Evolutionary conservation across 108 stramenopile species (phyloP), one percentile per base, ranked within the genome.

Genomic region (Aurantiochytrium sp.): DNA sequence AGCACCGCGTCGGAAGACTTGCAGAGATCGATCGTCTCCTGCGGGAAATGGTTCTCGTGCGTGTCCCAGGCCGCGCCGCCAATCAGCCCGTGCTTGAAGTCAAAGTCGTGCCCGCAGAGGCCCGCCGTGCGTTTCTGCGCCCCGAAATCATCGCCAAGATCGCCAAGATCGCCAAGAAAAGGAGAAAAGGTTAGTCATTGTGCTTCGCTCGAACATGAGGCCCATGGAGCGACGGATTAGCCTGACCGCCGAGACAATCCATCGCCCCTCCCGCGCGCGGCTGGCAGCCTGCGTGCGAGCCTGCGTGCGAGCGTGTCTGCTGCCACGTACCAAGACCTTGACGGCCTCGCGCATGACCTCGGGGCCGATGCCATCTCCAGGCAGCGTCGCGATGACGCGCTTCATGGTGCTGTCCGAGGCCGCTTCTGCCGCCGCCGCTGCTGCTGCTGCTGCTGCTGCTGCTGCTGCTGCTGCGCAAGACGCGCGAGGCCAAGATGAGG

Each of bases 31-130:
- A 97, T 87, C 30, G 96, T 94, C 86, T 94, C 96, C 42, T 96
- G 95, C 8, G 98, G 98, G 87, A 97, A 99, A 24, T 97, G 97
- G 32, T 87, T 73, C 42, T 95, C 94, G 39, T 86, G 89, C 21
- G 93, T 96, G 89, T 99, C 98, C 89, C 98, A 96, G 68, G 98
- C 98, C 39, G 94, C 94, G 48, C 98, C 98, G 2, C 98, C 98
- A 89, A 99, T 98, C 55, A 98, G 93, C 3, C 97, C 97, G 86
- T 98, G 96, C 87, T 95, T 95, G 87, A 96, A 94, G 54, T 97
- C 91, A 24, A 98, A 91, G 86, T 94, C 89, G 87, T 97, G 85
- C 27, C 89, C 55, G 55, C 6, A 52, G 88, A 24, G 85, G 27
- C 73, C n/a, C 69, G 68, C 15, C 3, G 55, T 55, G 21, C 36